phyloP scores from a whole-genome alignment of 2,329 filamentous ascomycete species.

The Pyricularia grisea region DNA sequence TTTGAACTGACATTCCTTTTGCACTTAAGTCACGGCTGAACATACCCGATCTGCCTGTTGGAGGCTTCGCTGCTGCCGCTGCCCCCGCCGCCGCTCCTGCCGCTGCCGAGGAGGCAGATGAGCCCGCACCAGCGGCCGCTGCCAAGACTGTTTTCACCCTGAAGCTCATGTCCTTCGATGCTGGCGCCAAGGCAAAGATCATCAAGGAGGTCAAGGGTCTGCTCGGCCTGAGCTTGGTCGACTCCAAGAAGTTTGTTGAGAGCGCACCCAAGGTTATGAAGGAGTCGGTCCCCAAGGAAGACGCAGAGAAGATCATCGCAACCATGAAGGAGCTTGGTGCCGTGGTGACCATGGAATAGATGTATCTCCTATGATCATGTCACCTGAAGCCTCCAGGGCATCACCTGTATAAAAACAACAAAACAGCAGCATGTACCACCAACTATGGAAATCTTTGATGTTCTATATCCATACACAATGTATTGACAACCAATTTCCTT shows the following conservation, averaged over 20 bases:
- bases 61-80: slow-evolving; percentile 67
- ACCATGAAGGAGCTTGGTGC: slow-evolving; percentile 89
- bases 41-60: slow-evolving; percentile 94
- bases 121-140: slow-evolving; percentile 77
- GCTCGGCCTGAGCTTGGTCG: slow-evolving; percentile 89
- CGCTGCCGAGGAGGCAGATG: slow-evolving; percentile 72
- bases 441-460: slow-evolving; percentile 3
- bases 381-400: background rate
- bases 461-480: slow-evolving; percentile 1
- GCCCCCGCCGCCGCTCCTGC: slow-evolving; percentile 49
- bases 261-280: slow-evolving; percentile 97
- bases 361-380: background rate
- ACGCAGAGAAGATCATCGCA: slow-evolving; percentile 95
- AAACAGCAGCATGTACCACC: slow-evolving; percentile 4
- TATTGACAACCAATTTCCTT: background rate
- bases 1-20: background rate
- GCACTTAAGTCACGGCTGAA: slow-evolving; percentile 71
- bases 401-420: background rate
- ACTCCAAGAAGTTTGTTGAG: slow-evolving; percentile 99
- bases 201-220: slow-evolving; percentile 99
- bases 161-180: slow-evolving; percentile 86
- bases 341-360: slow-evolving; percentile 83
- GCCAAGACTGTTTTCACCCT: slow-evolving; percentile 97
- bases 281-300: slow-evolving; percentile 97
- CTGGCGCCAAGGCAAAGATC: slow-evolving; percentile 88